Conservation (phyloP, 1,139 yeast species). For the Suzukiozyma palmioleophila region DNA sequence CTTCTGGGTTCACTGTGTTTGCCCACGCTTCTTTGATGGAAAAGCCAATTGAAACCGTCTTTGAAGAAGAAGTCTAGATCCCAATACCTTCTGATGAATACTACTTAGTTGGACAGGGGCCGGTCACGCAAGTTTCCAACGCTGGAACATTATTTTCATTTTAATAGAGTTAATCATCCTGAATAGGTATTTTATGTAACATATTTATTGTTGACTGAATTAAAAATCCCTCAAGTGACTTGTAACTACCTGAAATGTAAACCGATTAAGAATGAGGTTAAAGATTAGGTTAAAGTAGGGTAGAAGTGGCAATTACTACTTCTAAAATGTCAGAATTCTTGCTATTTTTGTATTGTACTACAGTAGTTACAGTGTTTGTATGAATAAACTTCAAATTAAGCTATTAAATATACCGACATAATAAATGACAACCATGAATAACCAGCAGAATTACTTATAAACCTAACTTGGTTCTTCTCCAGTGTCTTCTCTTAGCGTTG, state of each 20-base stretch:
- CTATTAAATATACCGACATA: conserved; percentile 1
- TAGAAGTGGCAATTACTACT: no score
- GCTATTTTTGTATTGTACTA: background rate
- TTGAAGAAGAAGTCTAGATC: conserved; percentile 69
- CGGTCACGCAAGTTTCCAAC: no score
- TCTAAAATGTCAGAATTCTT: background rate
- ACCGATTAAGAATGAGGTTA: no score
- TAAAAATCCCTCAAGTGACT: background rate
- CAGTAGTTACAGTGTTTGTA: background rate
- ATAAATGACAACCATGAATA: conserved; percentile 2
- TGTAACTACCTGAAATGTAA: background rate
- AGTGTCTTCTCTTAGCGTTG: conserved; percentile 99
- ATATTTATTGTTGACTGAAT: background rate
- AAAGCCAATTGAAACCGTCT: conserved; percentile 95
- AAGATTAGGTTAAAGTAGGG: no score
- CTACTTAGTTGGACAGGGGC: background rate
- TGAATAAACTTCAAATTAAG: conserved; percentile 2
- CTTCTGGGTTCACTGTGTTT: conserved; percentile 80
- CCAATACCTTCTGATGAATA: background rate
- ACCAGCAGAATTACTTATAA: conserved; percentile 50
- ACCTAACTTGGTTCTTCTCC: conserved; percentile 99
- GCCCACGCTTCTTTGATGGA: conserved; percentile 95
- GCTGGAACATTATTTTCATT: no score
- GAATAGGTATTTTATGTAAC: background rate
- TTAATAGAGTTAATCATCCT: no score